Conservation (phyloP, 495 filamentous ascomycete species). For the Glutinoglossum americanum region DNA sequence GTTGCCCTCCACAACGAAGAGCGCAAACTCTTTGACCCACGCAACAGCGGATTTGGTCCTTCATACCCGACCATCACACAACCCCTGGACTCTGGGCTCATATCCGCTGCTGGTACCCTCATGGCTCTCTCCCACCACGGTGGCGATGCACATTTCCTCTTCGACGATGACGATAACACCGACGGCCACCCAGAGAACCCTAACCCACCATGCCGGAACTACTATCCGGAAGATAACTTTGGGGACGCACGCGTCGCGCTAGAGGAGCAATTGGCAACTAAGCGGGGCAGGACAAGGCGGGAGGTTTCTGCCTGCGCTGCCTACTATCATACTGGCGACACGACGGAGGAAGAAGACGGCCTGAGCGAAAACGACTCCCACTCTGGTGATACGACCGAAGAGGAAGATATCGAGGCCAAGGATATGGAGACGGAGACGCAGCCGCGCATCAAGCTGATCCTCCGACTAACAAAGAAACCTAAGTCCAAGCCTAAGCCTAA, state of each 20-base stretch:
- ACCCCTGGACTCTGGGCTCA: neutral
- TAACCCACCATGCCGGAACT: neutral
- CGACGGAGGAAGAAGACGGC: neutral
- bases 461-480: too few relatives aligned
- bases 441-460: too few relatives aligned
- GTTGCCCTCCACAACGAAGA: neutral
- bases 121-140: neutral
- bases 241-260: neutral
- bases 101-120: neutral
- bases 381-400: neutral
- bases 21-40: neutral
- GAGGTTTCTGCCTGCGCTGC: too few relatives aligned
- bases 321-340: too few relatives aligned
- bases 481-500: too few relatives aligned
- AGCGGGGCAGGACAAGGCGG: neutral
- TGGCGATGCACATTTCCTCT: neutral
- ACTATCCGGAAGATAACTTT: neutral
- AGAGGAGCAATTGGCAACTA: neutral
- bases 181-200: neutral
- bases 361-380: neutral
- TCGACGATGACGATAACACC: neutral
- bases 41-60: neutral
- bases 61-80: neutral
- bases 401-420: neutral
- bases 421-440: neutral